Percentiles rank a stretch among this genome's conserved stretches.
These are phyloP conservation scores for Lodderomyces parapsilosis DNA, from an alignment of 1,139 yeast species.

Conservation along the genomic window DNA sequence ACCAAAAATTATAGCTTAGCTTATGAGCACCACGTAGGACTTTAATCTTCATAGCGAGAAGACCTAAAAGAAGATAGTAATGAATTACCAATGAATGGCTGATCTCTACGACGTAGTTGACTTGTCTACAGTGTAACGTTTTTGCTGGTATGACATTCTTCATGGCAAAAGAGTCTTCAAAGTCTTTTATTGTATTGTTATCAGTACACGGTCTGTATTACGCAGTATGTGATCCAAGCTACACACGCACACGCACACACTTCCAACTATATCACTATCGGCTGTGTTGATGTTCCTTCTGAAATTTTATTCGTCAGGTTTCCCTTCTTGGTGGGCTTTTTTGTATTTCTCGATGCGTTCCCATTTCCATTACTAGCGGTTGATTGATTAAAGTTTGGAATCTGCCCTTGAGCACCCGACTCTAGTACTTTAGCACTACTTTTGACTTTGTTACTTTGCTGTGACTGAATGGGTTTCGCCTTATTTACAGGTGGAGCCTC, in stretches of 20 bases:
- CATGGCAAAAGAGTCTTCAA: too few species aligned
- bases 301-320: conserved; percentile 6
- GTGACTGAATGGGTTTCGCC: conserved; percentile 7
- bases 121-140: too few species aligned
- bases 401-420: neutral
- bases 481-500: conserved; percentile 27
- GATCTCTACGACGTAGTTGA: too few species aligned
- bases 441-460: conserved; percentile 1
- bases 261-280: conserved; percentile 8
- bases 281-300: conserved; percentile 9
- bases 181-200: neutral
- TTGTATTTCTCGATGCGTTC: conserved; percentile 4
- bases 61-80: neutral
- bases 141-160: too few species aligned
- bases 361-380: neutral
- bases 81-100: too few species aligned
- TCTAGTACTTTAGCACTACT: neutral
- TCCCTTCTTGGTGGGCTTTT: conserved; percentile 1
- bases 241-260: too few species aligned
- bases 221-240: neutral
- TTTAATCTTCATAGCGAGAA: too few species aligned
- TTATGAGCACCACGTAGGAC: too few species aligned
- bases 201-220: neutral
- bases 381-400: conserved; percentile 1
- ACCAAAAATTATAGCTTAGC: too few species aligned